Percentiles rank a stretch among this genome's conserved stretches.
Evolutionary conservation across 2,329 filamentous ascomycete species (phyloP).

Genomic region (Colletotrichum sp.): DNA sequence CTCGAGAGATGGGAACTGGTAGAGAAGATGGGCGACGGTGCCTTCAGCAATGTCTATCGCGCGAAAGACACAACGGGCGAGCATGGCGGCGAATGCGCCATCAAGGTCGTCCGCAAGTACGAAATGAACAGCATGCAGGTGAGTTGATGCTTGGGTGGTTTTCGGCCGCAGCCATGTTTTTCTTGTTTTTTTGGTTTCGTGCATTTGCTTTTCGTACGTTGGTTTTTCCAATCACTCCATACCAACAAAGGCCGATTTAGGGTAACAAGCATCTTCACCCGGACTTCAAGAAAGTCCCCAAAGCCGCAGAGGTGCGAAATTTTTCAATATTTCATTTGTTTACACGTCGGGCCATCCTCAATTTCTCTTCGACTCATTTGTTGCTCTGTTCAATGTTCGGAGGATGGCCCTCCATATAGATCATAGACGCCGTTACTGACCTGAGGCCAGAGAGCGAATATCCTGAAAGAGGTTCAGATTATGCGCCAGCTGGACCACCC

Average conservation of each 20-base stretch:
- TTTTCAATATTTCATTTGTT: conserved; percentile 39
- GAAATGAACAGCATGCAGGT: conserved; percentile 99
- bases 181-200: conserved; percentile 20
- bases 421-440: conserved; percentile 28
- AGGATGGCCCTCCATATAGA: conserved; percentile 19
- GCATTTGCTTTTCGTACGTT: conserved; percentile 27
- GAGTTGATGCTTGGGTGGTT: conserved; percentile 51
- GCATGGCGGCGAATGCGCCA: conserved; percentile 78
- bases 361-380: conserved; percentile 28
- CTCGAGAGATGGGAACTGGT: conserved; percentile 84
- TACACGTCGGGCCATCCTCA: conserved; percentile 30
- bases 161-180: conserved; percentile 21
- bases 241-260: conserved; percentile 69
- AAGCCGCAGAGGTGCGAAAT: conserved; percentile 93
- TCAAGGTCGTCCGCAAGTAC: conserved; percentile 98
- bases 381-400: conserved; percentile 23
- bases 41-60: conserved; percentile 98
- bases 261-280: conserved; percentile 92
- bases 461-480: conserved; percentile 97
- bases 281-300: conserved; percentile 93
- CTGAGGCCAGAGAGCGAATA: conserved; percentile 81
- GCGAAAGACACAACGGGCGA: conserved; percentile 77
- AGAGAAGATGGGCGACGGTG: conserved; percentile 98
- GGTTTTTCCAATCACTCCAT: conserved; percentile 32
- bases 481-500: conserved; percentile 97